Evolutionary conservation across 768 basidiomycete genomes (phyloP).

Genomic region (Russula ochroleuca): DNA sequence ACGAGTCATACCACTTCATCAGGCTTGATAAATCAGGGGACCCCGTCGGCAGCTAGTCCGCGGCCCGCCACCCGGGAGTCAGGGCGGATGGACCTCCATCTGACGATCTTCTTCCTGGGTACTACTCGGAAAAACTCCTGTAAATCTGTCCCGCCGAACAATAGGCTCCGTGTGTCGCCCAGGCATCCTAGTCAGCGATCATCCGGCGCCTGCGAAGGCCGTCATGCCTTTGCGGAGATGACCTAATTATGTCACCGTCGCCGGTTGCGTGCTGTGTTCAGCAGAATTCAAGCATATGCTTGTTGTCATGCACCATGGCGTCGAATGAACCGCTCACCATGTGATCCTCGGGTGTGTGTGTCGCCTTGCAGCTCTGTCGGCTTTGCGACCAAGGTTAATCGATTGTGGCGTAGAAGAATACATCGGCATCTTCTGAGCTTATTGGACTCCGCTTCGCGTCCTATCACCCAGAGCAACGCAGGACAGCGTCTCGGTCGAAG

Average conservation of each 20-base stretch:
- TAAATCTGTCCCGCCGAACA: constrained; percentile 18
- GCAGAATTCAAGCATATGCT: neutral
- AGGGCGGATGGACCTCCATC: constrained; percentile 18
- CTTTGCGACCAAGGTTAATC: constrained; percentile 12
- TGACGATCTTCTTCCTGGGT: constrained; percentile 12
- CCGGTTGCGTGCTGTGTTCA: neutral
- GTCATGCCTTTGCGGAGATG: neutral
- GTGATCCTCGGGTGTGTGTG: constrained; percentile 6
- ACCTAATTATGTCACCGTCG: neutral
- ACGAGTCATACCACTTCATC: neutral
- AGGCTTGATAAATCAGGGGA: constrained; percentile 2
- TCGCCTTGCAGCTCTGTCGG: neutral
- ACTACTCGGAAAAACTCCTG: constrained; percentile 16
- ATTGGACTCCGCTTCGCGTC: neutral
- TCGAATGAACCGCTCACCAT: neutral
- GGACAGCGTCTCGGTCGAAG: constrained; percentile 12
- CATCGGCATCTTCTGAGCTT: neutral
- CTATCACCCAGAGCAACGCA: neutral
- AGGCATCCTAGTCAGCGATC: neutral
- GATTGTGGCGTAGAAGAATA: constrained; percentile 22
- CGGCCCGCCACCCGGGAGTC: constrained; percentile 13
- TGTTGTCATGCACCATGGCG: constrained; percentile 2
- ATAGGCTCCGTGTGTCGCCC: constrained; percentile 7
- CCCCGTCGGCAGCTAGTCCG: constrained; percentile 5
- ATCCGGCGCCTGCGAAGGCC: neutral